Conservation (phyloP, 768 basidiomycete genomes). For the Omphalotus guepiniiformis region DNA sequence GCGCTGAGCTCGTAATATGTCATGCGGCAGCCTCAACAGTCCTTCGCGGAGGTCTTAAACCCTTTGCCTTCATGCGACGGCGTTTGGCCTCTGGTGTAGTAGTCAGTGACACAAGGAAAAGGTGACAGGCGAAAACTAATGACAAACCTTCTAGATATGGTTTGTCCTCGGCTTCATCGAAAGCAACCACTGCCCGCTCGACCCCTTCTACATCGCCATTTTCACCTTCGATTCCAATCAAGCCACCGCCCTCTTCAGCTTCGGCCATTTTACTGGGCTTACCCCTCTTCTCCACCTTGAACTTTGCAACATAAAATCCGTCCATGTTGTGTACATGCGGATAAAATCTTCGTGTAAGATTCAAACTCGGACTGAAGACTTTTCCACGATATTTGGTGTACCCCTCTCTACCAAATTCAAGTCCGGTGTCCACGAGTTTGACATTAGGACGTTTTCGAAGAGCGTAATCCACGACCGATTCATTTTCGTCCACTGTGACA, state of each 20-base stretch:
- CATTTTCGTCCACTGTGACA: constrained; percentile 97
- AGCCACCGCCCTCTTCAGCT: constrained; percentile 25
- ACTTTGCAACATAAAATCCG: constrained; percentile 98
- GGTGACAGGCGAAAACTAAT: constrained; percentile 4
- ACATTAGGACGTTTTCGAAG: constrained; percentile 91
- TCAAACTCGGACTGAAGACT: constrained; percentile 74
- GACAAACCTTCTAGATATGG: constrained; percentile 75
- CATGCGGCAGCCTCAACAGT: constrained; percentile 24
- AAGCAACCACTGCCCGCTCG: constrained; percentile 44
- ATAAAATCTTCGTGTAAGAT: constrained; percentile 85
- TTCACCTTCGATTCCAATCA: constrained; percentile 24
- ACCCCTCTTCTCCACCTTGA: constrained; percentile 82
- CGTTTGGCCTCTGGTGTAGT: constrained; percentile 59
- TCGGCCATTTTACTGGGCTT: constrained; percentile 35
- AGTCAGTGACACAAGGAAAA: constrained; percentile 8
- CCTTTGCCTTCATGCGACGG: constrained; percentile 71
- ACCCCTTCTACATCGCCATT: constrained; percentile 26
- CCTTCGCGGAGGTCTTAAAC: constrained; percentile 57
- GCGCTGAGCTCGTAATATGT: not conserved
- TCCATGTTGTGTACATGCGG: constrained; percentile 99
- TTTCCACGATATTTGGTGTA: constrained; percentile 91
- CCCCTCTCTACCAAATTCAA: constrained; percentile 91
- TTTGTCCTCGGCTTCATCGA: constrained; percentile 74
- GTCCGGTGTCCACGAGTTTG: constrained; percentile 86
- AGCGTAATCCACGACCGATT: constrained; percentile 96